These are phyloP conservation scores for Calycina herbarum DNA, from an alignment of 2,329 filamentous ascomycete species.

Conservation along the genomic window DNA sequence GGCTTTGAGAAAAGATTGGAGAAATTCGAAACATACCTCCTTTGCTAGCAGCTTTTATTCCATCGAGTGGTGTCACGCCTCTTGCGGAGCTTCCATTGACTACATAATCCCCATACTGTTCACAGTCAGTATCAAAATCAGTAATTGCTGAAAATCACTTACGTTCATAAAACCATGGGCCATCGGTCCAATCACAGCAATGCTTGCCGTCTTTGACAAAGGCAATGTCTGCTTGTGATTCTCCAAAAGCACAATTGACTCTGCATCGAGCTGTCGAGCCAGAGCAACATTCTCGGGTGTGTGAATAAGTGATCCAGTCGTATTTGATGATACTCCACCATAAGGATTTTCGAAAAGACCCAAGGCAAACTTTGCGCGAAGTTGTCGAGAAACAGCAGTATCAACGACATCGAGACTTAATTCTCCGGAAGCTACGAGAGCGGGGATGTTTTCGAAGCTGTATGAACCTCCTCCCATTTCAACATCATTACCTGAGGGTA, in stretches of 20 bases:
- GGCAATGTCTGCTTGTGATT: conserved; percentile 67
- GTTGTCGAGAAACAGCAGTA: conserved; percentile 62
- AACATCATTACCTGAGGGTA: conserved; percentile 69
- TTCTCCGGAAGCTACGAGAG: conserved; percentile 61
- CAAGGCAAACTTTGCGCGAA: conserved; percentile 67
- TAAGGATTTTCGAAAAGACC: conserved; percentile 73
- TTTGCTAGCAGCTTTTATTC: conserved; percentile 60
- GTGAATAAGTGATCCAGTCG: conserved; percentile 61
- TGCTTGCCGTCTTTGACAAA: conserved; percentile 63
- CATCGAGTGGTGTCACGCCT: conserved; percentile 69
- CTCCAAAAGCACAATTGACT: conserved; percentile 80
- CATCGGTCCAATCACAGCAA: conserved; percentile 76
- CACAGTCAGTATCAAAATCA: neutral
- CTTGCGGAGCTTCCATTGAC: conserved; percentile 62
- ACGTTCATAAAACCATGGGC: conserved; percentile 70
- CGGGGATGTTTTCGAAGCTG: conserved; percentile 66
- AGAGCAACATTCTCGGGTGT: conserved; percentile 67
- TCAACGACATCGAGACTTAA: conserved; percentile 61
- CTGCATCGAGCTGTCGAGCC: conserved; percentile 73
- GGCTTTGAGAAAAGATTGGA: neutral
- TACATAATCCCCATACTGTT: conserved; percentile 72
- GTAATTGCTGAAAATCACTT: conserved; percentile 35
- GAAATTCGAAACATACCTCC: conserved; percentile 42
- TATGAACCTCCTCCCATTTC: conserved; percentile 78
- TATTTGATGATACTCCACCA: conserved; percentile 53